A percentile compares a stretch with the other conserved stretches of the same genome.
phyloP scores from a whole-genome alignment of 83 land plant genomes.

The Picea mariana region DNA sequence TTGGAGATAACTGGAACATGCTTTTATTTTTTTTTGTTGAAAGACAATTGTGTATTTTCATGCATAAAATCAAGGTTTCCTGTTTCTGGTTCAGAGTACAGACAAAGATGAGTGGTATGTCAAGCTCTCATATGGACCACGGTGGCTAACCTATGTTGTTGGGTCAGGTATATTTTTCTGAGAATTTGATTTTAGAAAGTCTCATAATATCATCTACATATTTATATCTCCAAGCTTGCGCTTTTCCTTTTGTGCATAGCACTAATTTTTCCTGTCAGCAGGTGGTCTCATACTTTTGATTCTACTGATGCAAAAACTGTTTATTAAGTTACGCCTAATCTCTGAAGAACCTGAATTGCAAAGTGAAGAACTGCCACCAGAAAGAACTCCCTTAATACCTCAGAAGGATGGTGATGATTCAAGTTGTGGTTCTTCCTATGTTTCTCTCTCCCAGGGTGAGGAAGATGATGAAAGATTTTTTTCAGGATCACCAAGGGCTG shows the following conservation, averaged over 20 bases:
- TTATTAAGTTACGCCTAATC: slow-evolving; percentile 15
- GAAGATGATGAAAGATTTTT: slow-evolving; percentile 31
- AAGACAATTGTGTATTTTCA: neutral
- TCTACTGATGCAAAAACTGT: slow-evolving; percentile 26
- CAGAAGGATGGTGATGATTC: slow-evolving; percentile 46
- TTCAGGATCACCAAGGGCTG: slow-evolving; percentile 1
- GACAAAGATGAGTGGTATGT: slow-evolving; percentile 28
- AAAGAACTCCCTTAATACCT: slow-evolving; percentile 40
- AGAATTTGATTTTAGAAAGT: neutral
- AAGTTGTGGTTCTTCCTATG: slow-evolving; percentile 66
- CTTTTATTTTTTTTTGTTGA: neutral
- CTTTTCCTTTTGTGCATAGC: neutral
- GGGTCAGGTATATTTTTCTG: slow-evolving; percentile 43
- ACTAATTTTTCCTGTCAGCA: slow-evolving; percentile 22
- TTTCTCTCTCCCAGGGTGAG: slow-evolving; percentile 51
- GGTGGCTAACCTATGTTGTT: slow-evolving; percentile 54
- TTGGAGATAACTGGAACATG: neutral
- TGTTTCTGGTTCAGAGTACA: slow-evolving; percentile 16
- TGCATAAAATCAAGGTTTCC: slow-evolving; percentile 8
- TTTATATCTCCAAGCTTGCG: slow-evolving; percentile 16
- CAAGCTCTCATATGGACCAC: slow-evolving; percentile 57
- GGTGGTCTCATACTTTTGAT: slow-evolving; percentile 38
- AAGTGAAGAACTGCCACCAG: slow-evolving; percentile 12
- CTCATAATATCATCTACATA: neutral
- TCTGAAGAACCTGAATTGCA: slow-evolving; percentile 21